phyloP scores from a whole-genome alignment of 306 rosid genomes.

The Comarum palustre region DNA sequence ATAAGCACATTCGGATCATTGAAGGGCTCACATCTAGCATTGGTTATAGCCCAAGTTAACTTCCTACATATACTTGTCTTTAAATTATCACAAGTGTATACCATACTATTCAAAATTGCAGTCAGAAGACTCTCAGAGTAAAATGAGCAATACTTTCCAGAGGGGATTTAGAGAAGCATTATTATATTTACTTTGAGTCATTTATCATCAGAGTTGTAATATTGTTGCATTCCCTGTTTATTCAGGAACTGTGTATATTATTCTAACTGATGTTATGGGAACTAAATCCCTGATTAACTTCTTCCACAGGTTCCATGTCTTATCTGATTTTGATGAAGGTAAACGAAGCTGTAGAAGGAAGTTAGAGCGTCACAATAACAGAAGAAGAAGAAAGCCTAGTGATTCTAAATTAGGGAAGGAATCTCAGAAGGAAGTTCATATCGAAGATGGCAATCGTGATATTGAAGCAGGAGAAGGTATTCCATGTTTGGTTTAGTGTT shows the following conservation, averaged over 20 bases:
- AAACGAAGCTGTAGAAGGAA: slow-evolving; percentile 94
- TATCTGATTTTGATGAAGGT: slow-evolving; percentile 91
- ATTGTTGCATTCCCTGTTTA: neutral
- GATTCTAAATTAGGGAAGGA: slow-evolving; percentile 50
- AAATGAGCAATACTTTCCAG: neutral
- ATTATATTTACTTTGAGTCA: neutral
- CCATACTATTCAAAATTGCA: neutral
- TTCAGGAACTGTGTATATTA: neutral
- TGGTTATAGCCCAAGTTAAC: neutral
- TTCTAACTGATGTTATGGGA: neutral
- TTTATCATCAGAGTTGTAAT: neutral
- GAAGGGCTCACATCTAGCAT: neutral
- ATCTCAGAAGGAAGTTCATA: slow-evolving; percentile 40
- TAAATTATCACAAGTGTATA: neutral
- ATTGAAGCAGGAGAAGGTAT: slow-evolving; percentile 61
- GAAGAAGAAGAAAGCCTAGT: slow-evolving; percentile 71
- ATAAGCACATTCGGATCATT: neutral
- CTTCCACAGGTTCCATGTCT: slow-evolving; percentile 70
- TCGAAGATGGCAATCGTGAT: slow-evolving; percentile 46
- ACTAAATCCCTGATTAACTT: slow-evolving; percentile 5
- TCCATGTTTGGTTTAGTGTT: neutral
- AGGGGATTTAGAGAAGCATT: neutral
- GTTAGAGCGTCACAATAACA: slow-evolving; percentile 84
- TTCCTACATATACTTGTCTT: neutral
- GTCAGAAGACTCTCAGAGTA: too few species aligned